These are phyloP conservation scores for Teratosphaeria viscida DNA, from an alignment of 2,329 filamentous ascomycete genomes.

Conservation along the genomic window DNA sequence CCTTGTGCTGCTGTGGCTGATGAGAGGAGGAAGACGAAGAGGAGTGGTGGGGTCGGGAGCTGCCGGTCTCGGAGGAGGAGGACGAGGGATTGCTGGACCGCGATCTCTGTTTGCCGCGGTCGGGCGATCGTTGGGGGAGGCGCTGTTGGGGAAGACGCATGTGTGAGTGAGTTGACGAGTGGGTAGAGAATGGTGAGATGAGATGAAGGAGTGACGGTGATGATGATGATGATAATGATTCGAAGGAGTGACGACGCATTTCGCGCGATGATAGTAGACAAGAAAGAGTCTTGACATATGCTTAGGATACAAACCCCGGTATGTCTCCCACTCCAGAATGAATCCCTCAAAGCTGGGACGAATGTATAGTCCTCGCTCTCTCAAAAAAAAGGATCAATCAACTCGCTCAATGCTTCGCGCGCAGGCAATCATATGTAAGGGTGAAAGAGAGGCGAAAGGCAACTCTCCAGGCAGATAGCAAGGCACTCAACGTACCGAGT, in stretches of 20 bases:
- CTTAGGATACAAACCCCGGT: background rate
- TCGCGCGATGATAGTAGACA: background rate
- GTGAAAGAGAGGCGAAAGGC: background rate
- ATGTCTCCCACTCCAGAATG: background rate
- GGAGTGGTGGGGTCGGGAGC: background rate
- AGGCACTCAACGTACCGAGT: conserved; percentile 27
- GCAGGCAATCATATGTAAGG: background rate
- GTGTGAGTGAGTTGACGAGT: background rate
- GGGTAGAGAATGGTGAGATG: background rate
- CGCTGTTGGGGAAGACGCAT: background rate
- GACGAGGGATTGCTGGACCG: background rate
- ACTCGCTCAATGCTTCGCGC: background rate
- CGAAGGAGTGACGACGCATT: background rate
- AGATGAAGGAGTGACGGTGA: background rate
- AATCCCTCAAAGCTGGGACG: background rate
- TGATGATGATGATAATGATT: no score
- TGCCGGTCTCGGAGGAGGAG: background rate
- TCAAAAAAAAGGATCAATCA: background rate
- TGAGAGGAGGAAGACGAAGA: background rate
- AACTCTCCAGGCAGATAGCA: conserved; percentile 3
- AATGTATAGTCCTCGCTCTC: background rate
- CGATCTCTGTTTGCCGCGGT: background rate
- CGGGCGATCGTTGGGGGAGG: background rate
- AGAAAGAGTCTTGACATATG: background rate
- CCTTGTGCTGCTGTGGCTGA: background rate